These are phyloP conservation scores for Clavariopsis aquatica DNA, from an alignment of 495 filamentous ascomycete species.

Conservation along the genomic window DNA sequence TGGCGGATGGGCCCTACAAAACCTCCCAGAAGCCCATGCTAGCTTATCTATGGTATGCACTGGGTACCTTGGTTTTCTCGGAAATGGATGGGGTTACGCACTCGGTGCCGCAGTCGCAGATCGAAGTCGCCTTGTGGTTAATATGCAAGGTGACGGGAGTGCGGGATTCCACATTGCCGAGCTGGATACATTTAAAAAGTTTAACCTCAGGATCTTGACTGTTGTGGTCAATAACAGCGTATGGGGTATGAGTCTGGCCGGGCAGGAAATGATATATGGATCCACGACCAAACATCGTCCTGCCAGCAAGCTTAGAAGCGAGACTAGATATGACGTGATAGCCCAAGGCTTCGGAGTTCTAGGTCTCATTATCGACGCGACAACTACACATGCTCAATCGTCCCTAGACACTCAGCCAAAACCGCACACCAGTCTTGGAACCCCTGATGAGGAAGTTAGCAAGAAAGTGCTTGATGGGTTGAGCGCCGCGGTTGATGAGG, in stretches of 20 bases:
- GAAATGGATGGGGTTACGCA: conserved; percentile 39
- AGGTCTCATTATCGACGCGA: conserved; percentile 14
- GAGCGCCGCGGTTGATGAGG: conserved; percentile 24
- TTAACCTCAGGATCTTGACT: conserved; percentile 33
- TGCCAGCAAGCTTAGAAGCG: conserved; percentile 16
- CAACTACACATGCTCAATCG: conserved; percentile 14
- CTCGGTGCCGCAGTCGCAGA: conserved; percentile 35
- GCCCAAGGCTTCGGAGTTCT: conserved; percentile 32
- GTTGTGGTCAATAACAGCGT: conserved; percentile 34
- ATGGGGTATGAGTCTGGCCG: conserved; percentile 38
- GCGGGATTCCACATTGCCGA: conserved; percentile 41
- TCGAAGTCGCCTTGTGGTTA: conserved; percentile 28
- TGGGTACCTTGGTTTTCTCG: conserved; percentile 38
- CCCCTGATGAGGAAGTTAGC: background rate
- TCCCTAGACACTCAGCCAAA: conserved; percentile 14
- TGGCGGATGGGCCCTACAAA: conserved; percentile 32
- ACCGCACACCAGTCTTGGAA: conserved; percentile 9
- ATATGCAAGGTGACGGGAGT: conserved; percentile 38
- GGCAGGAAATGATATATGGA: conserved; percentile 37
- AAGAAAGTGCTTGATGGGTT: conserved; percentile 12
- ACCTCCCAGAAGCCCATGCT: conserved; percentile 23
- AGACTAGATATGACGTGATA: conserved; percentile 37
- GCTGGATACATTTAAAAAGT: conserved; percentile 36
- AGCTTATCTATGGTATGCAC: conserved; percentile 26
- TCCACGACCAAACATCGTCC: conserved; percentile 19